A percentile compares a stretch with the other conserved stretches of the same genome.
These are phyloP conservation scores for Lasiosphaeriaceae sp. DNA, from an alignment of 495 filamentous ascomycete species.

Conservation along the genomic window DNA sequence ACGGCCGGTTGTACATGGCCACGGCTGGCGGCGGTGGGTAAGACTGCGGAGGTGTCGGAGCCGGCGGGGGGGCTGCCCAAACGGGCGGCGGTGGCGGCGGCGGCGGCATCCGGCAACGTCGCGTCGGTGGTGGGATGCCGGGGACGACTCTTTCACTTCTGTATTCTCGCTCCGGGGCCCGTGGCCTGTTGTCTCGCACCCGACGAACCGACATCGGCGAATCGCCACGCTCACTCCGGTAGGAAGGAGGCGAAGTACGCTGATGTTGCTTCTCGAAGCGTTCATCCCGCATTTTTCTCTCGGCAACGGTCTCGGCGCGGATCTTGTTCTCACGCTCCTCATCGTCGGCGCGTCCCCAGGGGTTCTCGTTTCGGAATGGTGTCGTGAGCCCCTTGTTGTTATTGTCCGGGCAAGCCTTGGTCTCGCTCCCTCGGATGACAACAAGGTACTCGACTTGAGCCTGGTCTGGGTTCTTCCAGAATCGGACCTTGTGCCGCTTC, in stretches of 20 bases:
- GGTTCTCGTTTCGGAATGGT: constrained; percentile 7
- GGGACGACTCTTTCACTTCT: neutral
- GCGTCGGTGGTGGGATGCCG: neutral
- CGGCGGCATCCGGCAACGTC: neutral
- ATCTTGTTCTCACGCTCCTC: constrained; percentile 4
- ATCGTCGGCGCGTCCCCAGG: constrained; percentile 16
- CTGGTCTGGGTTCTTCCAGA: constrained; percentile 20
- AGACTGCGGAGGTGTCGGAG: constrained; percentile 1
- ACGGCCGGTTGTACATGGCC: neutral
- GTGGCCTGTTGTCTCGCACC: neutral
- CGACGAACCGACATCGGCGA: neutral
- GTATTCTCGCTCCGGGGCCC: neutral
- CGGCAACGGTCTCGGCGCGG: too few relatives aligned
- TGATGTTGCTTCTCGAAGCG: neutral
- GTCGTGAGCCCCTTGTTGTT: constrained; percentile 3
- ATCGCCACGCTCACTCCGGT: constrained; percentile 5
- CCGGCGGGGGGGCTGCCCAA: neutral
- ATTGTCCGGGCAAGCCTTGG: constrained; percentile 1
- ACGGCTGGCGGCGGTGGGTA: constrained; percentile 2
- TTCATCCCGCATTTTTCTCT: neutral
- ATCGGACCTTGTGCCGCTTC: constrained; percentile 17
- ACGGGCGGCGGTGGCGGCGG: neutral
- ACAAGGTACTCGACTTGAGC: constrained; percentile 12
- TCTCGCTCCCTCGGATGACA: constrained; percentile 21
- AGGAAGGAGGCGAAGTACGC: constrained; percentile 10